These are phyloP conservation scores for Sarocladium kiliense DNA, from an alignment of 2,329 filamentous ascomycete genomes.

Conservation along the genomic window DNA sequence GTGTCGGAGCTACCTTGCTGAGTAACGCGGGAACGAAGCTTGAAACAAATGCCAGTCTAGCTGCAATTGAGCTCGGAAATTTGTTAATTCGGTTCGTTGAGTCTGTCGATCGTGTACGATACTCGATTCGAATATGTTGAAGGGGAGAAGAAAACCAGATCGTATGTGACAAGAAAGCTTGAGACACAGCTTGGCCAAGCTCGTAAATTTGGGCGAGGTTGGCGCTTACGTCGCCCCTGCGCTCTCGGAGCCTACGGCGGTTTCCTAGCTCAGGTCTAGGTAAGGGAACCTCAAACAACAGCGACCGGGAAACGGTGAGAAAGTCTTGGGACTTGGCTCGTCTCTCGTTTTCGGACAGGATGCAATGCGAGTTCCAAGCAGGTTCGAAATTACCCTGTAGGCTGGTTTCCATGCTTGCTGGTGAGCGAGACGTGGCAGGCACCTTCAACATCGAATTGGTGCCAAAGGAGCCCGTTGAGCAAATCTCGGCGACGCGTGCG, in stretches of 20 bases:
- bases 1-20: background rate
- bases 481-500: too few relatives aligned
- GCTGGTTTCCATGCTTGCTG: background rate
- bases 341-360: background rate
- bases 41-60: background rate
- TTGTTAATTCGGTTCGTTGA: background rate
- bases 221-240: slow-evolving; percentile 9
- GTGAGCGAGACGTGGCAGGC: background rate
- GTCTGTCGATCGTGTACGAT: background rate
- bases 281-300: background rate
- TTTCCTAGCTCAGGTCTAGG: slow-evolving; percentile 4
- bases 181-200: background rate
- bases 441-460: too few relatives aligned
- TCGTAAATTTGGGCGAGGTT: slow-evolving; percentile 2
- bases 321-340: slow-evolving; percentile 2
- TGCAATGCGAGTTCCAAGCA: too few relatives aligned
- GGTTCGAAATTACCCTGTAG: background rate
- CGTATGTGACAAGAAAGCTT: background rate
- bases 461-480: too few relatives aligned
- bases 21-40: background rate
- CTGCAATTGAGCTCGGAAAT: background rate
- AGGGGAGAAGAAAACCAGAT: background rate
- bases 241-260: background rate
- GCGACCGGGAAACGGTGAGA: slow-evolving; percentile 7
- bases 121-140: background rate